phyloP scores from a whole-genome alignment of 257 asterid species.

The Phtheirospermum japonicum region DNA sequence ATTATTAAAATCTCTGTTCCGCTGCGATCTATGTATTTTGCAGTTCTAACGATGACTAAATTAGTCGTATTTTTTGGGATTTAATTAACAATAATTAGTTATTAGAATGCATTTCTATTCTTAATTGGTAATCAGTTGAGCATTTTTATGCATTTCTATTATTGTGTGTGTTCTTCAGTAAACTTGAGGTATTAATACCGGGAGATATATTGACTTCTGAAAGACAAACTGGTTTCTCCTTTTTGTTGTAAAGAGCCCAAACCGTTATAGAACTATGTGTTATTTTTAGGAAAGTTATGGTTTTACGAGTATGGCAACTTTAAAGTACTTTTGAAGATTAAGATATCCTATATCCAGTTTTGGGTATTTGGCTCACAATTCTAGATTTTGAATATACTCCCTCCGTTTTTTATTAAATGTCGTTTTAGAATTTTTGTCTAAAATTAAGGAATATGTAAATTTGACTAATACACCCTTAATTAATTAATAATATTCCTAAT shows the following conservation, averaged over 20 bases:
- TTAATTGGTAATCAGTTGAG: background rate
- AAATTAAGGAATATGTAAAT: no score
- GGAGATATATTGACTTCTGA: background rate
- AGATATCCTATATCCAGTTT: no score
- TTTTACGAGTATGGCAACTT: background rate
- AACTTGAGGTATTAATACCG: background rate
- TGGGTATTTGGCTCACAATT: background rate
- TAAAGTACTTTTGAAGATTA: no score
- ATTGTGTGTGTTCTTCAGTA: background rate
- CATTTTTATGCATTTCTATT: no score
- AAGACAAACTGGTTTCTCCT: background rate
- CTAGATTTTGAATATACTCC: background rate
- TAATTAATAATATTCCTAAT: no score
- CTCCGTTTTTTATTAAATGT: no score
- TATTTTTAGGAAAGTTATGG: background rate
- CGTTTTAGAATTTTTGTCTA: no score
- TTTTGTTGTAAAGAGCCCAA: slow-evolving; percentile 18
- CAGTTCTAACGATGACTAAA: background rate
- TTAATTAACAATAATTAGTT: no score
- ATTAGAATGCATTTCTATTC: background rate
- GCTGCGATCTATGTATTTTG: no score
- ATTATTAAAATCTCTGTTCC: background rate
- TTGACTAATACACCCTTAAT: no score
- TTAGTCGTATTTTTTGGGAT: no score
- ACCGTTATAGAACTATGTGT: slow-evolving; percentile 3